Conservation (phyloP, 495 filamentous ascomycete species). For the Melanomma pulvis-pyrius region DNA sequence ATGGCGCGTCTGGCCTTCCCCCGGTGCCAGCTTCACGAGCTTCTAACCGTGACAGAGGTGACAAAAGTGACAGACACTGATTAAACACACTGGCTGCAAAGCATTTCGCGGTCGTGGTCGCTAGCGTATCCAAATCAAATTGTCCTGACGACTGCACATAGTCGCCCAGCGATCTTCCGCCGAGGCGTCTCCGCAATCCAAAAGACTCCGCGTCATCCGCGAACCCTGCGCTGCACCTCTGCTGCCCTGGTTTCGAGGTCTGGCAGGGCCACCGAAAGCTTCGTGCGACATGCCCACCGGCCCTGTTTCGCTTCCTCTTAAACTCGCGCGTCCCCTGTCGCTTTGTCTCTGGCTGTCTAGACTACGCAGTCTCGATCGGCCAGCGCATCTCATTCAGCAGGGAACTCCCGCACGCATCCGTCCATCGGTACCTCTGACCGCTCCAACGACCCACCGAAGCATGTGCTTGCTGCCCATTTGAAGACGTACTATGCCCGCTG, state of each 20-base stretch:
- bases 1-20: not conserved
- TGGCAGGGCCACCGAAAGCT: constrained; percentile 16
- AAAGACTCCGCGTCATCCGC: constrained; percentile 20
- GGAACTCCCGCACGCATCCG: constrained; percentile 32
- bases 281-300: constrained; percentile 20
- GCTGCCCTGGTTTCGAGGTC: constrained; percentile 7
- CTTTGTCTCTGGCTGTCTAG: constrained; percentile 12
- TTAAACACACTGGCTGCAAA: not conserved
- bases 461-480: constrained; percentile 27
- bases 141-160: not conserved
- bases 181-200: constrained; percentile 1
- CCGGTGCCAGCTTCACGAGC: too few relatives aligned
- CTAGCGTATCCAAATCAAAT: too few relatives aligned
- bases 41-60: too few relatives aligned
- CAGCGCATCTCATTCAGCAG: constrained; percentile 30
- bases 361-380: constrained; percentile 11
- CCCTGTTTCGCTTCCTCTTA: constrained; percentile 28
- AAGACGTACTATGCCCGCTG: constrained; percentile 13
- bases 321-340: constrained; percentile 11
- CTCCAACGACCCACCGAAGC: constrained; percentile 23
- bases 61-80: not conserved
- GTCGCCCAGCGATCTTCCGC: constrained; percentile 1
- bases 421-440: constrained; percentile 13
- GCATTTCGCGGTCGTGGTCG: too few relatives aligned
- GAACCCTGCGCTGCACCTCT: constrained; percentile 3